These are phyloP conservation scores for Pseudomonodictys pantanalensis DNA, from an alignment of 495 filamentous ascomycete species.

Conservation along the genomic window DNA sequence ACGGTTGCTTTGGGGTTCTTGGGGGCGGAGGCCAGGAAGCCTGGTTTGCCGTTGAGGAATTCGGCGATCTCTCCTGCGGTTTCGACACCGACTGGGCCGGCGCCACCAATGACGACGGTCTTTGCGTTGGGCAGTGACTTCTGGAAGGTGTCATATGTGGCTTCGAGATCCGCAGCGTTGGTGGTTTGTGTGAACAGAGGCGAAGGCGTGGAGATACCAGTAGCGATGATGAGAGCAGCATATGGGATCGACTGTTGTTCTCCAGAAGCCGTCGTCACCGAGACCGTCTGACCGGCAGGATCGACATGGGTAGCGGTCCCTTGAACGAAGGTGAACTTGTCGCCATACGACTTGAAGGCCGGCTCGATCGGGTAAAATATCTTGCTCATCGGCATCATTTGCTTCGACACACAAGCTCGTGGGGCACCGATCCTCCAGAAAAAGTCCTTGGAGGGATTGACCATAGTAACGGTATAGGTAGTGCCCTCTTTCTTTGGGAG, in stretches of 20 bases:
- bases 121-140: constrained; percentile 51
- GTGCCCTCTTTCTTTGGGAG: constrained; percentile 35
- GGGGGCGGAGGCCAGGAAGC: constrained; percentile 21
- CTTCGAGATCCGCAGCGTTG: constrained; percentile 43
- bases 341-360: constrained; percentile 51
- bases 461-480: constrained; percentile 52
- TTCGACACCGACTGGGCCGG: constrained; percentile 64
- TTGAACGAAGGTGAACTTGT: constrained; percentile 55
- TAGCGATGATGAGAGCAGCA: constrained; percentile 32
- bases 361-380: constrained; percentile 51
- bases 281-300: constrained; percentile 28
- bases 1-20: constrained; percentile 42
- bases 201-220: constrained; percentile 20
- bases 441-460: constrained; percentile 54
- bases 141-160: constrained; percentile 37
- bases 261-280: constrained; percentile 22
- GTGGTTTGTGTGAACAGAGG: constrained; percentile 39
- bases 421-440: constrained; percentile 55
- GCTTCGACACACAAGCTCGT: constrained; percentile 45
- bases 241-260: constrained; percentile 18
- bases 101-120: constrained; percentile 59
- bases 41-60: constrained; percentile 32
- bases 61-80: constrained; percentile 52
- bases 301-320: constrained; percentile 56
- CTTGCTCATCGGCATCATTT: constrained; percentile 44